Evolutionary conservation across 2,329 filamentous ascomycete genomes (phyloP).

Genomic region (Verticillium klebahnii): DNA sequence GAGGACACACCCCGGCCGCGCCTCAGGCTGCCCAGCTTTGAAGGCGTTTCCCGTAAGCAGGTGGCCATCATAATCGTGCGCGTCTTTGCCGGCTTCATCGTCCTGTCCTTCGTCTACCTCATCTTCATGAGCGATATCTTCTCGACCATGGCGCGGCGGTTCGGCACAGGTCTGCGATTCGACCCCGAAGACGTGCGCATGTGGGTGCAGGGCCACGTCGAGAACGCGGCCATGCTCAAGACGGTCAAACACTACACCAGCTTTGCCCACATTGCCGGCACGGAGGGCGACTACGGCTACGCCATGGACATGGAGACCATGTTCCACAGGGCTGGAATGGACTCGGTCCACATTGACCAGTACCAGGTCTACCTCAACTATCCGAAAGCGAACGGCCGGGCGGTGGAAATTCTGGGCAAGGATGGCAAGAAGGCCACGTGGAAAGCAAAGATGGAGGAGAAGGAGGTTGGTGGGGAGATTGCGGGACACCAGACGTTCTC

Average conservation of each 20-base stretch:
- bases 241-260: constrained; percentile 73
- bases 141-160: constrained; percentile 55
- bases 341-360: constrained; percentile 70
- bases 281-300: constrained; percentile 82
- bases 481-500: constrained; percentile 65
- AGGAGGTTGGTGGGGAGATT: constrained; percentile 56
- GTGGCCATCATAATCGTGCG: constrained; percentile 60
- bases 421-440: constrained; percentile 60
- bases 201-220: constrained; percentile 69
- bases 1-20: neutral
- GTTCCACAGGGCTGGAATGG: constrained; percentile 68
- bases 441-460: constrained; percentile 81
- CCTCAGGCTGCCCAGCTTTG: neutral
- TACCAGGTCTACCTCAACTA: constrained; percentile 93
- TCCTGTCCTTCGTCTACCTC: constrained; percentile 75
- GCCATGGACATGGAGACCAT: constrained; percentile 79
- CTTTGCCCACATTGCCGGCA: constrained; percentile 91
- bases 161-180: constrained; percentile 65
- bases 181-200: constrained; percentile 77
- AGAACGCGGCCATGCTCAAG: constrained; percentile 64
- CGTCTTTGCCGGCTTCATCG: constrained; percentile 67
- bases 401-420: constrained; percentile 72
- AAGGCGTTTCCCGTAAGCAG: neutral
- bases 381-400: constrained; percentile 69
- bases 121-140: constrained; percentile 85